Conservation (phyloP, 2,329 filamentous ascomycete species). For the Penicillium griseofulvum region DNA sequence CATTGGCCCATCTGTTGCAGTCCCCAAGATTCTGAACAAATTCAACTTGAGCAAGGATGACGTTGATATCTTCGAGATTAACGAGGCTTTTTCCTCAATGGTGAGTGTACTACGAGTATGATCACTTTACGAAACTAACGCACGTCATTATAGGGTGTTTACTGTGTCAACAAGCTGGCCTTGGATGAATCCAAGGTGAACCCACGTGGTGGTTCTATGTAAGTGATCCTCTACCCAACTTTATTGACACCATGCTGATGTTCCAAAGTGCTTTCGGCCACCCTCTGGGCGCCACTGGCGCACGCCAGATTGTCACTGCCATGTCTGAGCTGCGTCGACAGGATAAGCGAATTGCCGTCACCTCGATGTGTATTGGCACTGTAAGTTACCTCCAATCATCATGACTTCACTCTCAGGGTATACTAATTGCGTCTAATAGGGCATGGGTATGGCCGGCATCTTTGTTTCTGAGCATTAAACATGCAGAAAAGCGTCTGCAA, state of each 20-base stretch:
- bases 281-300: slow-evolving; percentile 85
- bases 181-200: slow-evolving; percentile 83
- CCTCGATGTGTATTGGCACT: slow-evolving; percentile 91
- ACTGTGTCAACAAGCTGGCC: slow-evolving; percentile 80
- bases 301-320: slow-evolving; percentile 83
- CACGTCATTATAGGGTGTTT: slow-evolving; percentile 67
- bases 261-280: slow-evolving; percentile 72
- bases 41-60: slow-evolving; percentile 62
- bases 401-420: background rate
- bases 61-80: slow-evolving; percentile 51
- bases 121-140: background rate
- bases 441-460: slow-evolving; percentile 79
- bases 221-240: slow-evolving; percentile 17
- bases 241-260: slow-evolving; percentile 8
- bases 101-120: slow-evolving; percentile 16
- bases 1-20: slow-evolving; percentile 85
- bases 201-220: slow-evolving; percentile 87
- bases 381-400: slow-evolving; percentile 50
- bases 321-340: slow-evolving; percentile 81
- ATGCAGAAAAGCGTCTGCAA: background rate
- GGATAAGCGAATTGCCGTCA: slow-evolving; percentile 76
- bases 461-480: slow-evolving; percentile 78
- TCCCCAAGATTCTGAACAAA: slow-evolving; percentile 81
- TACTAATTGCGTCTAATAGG: slow-evolving; percentile 24
- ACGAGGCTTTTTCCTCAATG: slow-evolving; percentile 84